Evolutionary conservation across 257 asterid species (phyloP).

Genomic region (Paulownia fortunei): DNA sequence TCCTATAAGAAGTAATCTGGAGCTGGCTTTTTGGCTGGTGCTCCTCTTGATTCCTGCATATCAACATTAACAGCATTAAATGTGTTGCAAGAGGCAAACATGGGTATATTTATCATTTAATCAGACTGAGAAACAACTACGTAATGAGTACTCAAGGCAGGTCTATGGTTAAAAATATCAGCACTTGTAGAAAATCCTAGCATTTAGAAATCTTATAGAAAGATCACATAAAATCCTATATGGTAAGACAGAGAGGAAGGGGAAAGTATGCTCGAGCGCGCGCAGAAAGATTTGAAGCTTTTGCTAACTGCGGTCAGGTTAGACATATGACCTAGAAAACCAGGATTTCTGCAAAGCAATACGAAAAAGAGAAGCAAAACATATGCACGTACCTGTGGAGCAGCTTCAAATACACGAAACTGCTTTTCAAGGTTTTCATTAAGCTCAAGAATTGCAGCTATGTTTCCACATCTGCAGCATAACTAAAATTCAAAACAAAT

Average conservation of each 20-base stretch:
- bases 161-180: not conserved
- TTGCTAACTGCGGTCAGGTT: not conserved
- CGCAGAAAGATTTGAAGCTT: not conserved
- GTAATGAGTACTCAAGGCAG: not conserved
- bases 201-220: not conserved
- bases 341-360: not conserved
- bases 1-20: slow-evolving; percentile 90
- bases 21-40: slow-evolving; percentile 80
- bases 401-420: slow-evolving; percentile 94
- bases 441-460: slow-evolving; percentile 96
- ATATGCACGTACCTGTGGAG: slow-evolving; percentile 74
- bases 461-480: slow-evolving; percentile 86
- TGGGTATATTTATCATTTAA: not conserved
- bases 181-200: not conserved
- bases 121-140: not conserved
- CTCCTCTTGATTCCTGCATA: slow-evolving; percentile 92
- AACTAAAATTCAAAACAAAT: slow-evolving; percentile 8
- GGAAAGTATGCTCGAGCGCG: not conserved
- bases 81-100: not conserved
- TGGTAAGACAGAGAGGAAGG: not conserved
- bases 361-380: not conserved
- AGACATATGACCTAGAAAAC: not conserved
- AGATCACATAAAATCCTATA: not conserved
- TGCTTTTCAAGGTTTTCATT: slow-evolving; percentile 79
- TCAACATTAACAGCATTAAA: slow-evolving; percentile 6